Conservation (phyloP, 2,329 filamentous ascomycete species). For the Neonectria hederae region DNA sequence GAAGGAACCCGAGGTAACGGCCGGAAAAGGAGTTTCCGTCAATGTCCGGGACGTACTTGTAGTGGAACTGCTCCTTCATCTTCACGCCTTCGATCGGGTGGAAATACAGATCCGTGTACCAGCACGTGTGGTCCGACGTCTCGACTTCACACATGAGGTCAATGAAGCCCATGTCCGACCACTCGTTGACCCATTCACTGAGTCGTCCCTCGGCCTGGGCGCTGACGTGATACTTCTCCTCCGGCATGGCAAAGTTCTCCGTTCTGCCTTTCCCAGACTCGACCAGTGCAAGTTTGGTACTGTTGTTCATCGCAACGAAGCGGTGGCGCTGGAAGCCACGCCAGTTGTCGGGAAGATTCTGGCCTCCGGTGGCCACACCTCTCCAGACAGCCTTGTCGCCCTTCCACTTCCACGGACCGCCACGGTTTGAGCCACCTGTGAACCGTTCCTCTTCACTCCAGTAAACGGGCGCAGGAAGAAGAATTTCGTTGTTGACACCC, state of each 20-base stretch:
- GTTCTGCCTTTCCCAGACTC: constrained; percentile 55
- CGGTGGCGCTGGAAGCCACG: constrained; percentile 78
- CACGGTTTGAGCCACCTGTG: constrained; percentile 63
- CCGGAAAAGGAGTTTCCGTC: constrained; percentile 79
- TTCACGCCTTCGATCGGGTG: constrained; percentile 50
- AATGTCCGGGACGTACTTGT: constrained; percentile 79
- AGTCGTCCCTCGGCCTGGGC: constrained; percentile 57
- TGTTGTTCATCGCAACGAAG: constrained; percentile 78
- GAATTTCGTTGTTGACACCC: constrained; percentile 74
- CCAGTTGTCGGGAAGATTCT: constrained; percentile 71
- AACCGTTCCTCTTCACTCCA: constrained; percentile 72
- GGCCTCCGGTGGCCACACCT: constrained; percentile 72
- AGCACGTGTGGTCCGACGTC: constrained; percentile 52
- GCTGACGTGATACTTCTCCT: constrained; percentile 57
- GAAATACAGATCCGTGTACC: constrained; percentile 61
- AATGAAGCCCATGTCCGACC: constrained; percentile 62
- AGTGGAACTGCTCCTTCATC: constrained; percentile 63
- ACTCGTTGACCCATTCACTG: constrained; percentile 59
- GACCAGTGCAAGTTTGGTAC: constrained; percentile 62
- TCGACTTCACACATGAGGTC: constrained; percentile 61
- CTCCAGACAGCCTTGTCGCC: constrained; percentile 67
- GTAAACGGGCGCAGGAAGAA: constrained; percentile 76
- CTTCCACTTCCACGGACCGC: constrained; percentile 68
- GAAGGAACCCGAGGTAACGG: constrained; percentile 74
- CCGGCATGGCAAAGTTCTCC: constrained; percentile 64